Base-by-base conservation (phyloP, 768 basidiomycete genomes). In the Tulasnella sp. region DNA sequence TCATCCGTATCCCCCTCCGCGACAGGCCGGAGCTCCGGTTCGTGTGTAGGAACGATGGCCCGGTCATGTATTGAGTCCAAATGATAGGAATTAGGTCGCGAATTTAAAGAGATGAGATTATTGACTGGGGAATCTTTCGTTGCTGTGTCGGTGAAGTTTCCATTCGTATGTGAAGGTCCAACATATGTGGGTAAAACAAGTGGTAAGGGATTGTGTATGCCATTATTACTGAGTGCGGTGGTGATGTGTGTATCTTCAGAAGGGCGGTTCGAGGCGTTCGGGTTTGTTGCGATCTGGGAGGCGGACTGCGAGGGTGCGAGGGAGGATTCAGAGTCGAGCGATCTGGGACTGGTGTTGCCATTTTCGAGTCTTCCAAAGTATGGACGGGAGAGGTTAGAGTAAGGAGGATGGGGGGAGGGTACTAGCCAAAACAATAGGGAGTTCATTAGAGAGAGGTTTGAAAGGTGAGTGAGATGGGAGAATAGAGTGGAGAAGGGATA, bases 301-400 rank as follows among this genome's bases (percentile, higher is more conserved):
- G 83, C 83, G 2, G 84, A 85, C 62, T 86, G 85, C 4, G 85
- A 87, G n/a, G 84, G 85, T 0, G 80, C 78, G 62, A 86, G 71
- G 1, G 84, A 85, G 9, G 63, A 43, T n/a, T 24, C 54, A 15
- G 63, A 63, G 19, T 64, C n/a, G 80, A 81, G 77, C 34, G 34
- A 38, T 38, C 34, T 38, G 15, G 34, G 34, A 15, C 34, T 38
- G 7, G 34, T 38, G 15, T 15, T 38, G 5, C 34, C 34, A 38
- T 38, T 38, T 38, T 5, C 34, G 34, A 70, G 7, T 69, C 70
- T 5, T n/a, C 15, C 27, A 21, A 53, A 19, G 50, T n/a, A 29
- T 67, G 66, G 58, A 69, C 44, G 59, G 63, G 60, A 41, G 71
- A 69, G 64, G 45, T 57, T 41, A 51, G 21, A 29, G 43, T 2